Evolutionary conservation across 202 grass and related monocot genomes (phyloP), one percentile per base, ranked within the genome.

Genomic region (Dendrocalamus latiflorus): DNA sequence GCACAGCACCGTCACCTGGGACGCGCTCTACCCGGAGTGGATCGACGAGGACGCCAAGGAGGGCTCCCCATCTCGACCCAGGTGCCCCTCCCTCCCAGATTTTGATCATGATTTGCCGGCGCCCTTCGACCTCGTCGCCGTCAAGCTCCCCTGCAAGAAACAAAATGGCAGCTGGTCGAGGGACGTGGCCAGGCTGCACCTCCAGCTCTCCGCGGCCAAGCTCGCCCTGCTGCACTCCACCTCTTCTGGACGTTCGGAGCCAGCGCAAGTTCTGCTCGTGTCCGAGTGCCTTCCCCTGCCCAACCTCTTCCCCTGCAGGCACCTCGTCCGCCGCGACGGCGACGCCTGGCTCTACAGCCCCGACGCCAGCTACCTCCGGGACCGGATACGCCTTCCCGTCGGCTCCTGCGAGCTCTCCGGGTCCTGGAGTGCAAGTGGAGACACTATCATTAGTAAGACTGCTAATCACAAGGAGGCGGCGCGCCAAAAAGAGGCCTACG

Each of bases 141-240:
- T 94, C 36, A 97, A 94, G 87, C 83, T 97, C 22, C 94, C 91
- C 33, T 94, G 87, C 68, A 58, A 41, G 18, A 78, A 42, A 41
- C 39, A 41, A 50, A 83, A 28, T 6, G 74, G 62, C 28, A 65
- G 82, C 54, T 85, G 94, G 89, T 83, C 83, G 1, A 94, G 87
- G 70, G 94, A 97, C 66, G 94, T 94, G 38, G 85, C 85, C 39
- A 86, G 94, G 87, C 68, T 97, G 72, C 94, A 97, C 65, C 84
- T 97, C 51, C 91, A 97, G 83, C 89, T 97, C 72, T 63, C 91
- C n/a, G 91, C 91, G 38, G 94, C 91, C 54, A 97, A 92, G 79
- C 85, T 97, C 33, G 85, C 89, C 7, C 82, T 86, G 15, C 47
- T 49, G 47, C 47, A 16, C 14, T 17, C 14, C 47, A 16, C 47